Evolutionary conservation across 1,139 yeast species (phyloP), one percentile per base, ranked within the genome.

Genomic region (Suhomyces choctaworum): DNA sequence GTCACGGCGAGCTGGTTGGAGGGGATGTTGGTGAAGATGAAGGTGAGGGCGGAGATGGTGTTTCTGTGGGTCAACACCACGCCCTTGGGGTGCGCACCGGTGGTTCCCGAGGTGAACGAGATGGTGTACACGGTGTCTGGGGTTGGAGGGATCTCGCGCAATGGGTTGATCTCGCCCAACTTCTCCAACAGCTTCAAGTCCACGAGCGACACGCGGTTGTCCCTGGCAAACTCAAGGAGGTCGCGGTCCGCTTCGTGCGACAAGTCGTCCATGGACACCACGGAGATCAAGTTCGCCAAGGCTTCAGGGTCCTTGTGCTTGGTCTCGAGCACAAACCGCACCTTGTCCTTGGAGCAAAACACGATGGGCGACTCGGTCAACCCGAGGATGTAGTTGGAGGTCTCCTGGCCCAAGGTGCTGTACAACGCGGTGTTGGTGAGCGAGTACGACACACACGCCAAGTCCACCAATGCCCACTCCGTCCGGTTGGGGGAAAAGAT

Each of bases 401-500:
- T 69, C 21, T 68, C 71, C 1, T 79, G 72, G 1, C 87, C 87
- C 49, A 81, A 60, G 3, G 86, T 78, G 45, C 80, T 82, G 54
- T 81, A 81, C 36, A 81, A 58, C 2, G 85, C 75, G n/a, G 84
- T 81, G 43, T 70, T 69, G 25, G 78, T 61, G 39, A 81, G 52
- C 15, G 73, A 62, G 51, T 70, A 76, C 10, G 73, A 58, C 28
- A 70, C 66, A 46, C 80, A 72, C 0, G 84, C 84, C 44, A 78
- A 55, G 49, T 80, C 84, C n/a, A 82, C 54, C 17, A 80, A 51
- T 5, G 68, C 60, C 87, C 87, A 81, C 50, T 80, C 82, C 6
- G 69, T 61, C 37, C 77, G 58, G 53, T 81, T 81, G 34, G 74
- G 70, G 11, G 82, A 70, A 52, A 73, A 74, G 16, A 81, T 48